Base-by-base conservation (phyloP, 192 early-diverging fungal species). In the Pilaira anomala region DNA sequence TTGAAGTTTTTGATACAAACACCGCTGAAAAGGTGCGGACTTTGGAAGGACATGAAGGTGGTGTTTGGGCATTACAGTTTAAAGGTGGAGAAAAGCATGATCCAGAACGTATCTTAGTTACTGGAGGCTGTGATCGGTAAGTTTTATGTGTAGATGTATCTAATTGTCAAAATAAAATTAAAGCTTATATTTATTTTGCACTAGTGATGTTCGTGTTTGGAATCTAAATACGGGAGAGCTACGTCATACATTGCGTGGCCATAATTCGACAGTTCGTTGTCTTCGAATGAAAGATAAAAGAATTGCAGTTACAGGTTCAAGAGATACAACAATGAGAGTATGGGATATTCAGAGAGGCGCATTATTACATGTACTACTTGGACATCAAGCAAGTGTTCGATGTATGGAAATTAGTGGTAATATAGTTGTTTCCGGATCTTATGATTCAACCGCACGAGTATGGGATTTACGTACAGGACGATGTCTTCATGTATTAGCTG, bases 241-340 rank as follows among this genome's bases (percentile, higher is more conserved):
- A 72, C 92, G 89, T 33, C 92, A 97, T 63, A 83, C 96, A 44
- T 92, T 99, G 71, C 78, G 87, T 40, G 97, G 97, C 13, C 97
- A 99, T 62, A 93, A 92, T 9, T 92, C 90, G 30, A 99, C 97
- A n/a, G 94, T 99, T 18, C 82, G 97, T 6, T 99, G 96, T 72
- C 75, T 99, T 52, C 88, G 93, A 62, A 87, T 99, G 51, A 76
- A 73, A 29, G 82, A 85, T 28, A 83, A 81, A 26, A 63, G 79
- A n/a, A 71, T 91, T 2, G 86, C 88, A 45, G 87, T 99, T 7
- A 97, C 95, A 0, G 97, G 96, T 11, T 94, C 92, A 18, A 78
- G 97, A 19, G 97, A 99, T 71, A 84, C 90, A 3, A 96, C 93
- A 8, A 67, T 99, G 22, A 85, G 94, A 3, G 92, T 98, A 21